Evolutionary conservation across 2,329 filamentous ascomycete species (phyloP), one percentile per base, ranked within the genome.

Genomic region (Aureobasidium uvarum): DNA sequence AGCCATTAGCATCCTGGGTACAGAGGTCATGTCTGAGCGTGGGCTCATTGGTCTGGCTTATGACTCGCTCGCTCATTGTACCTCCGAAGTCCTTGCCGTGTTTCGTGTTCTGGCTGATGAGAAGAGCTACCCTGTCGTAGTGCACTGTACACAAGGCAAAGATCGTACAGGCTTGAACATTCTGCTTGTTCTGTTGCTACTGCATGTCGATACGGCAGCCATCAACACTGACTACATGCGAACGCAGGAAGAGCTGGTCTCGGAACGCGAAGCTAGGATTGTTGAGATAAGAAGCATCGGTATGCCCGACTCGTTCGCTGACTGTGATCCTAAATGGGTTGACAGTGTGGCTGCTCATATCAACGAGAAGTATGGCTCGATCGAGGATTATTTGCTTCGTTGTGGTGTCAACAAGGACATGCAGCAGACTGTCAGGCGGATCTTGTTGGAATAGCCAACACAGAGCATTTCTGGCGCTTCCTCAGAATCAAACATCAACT

Each of bases 131-230:
- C 91, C 92, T 0, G 76, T 87, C 0, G 74, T 96, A 8, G 78
- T 95, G 2, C 91, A 96, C 76, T 96, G 92, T 76, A 95, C 92
- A 0, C 91, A 96, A 72, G 92, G 92, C 66, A 96, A 96, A 74
- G 92, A 96, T 73, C 85, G 92, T 2, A 92, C 86, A 1, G 92
- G 92, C 0, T 79, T 96, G 14, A 80, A 90, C 13, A 80, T 91
- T 5, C 79, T 89, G 46, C 79, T 96, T 4, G 76, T 89, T 0
- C 78, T 96, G 23, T 81, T 94, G 71, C 78, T 90, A 13, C 80
- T 90, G 3, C 77, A 73, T 33, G 74, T 90, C 1, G 84, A 86
- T 0, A 66, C 80, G 1, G 74, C 81, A 0, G 88, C 86, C 2
- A 86, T 96, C 48, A 80, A 85, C 64, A 73, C 87, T 68, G 92